phyloP scores from a whole-genome alignment of 208 protist species.

The Acanthamoeba castellanii region DNA sequence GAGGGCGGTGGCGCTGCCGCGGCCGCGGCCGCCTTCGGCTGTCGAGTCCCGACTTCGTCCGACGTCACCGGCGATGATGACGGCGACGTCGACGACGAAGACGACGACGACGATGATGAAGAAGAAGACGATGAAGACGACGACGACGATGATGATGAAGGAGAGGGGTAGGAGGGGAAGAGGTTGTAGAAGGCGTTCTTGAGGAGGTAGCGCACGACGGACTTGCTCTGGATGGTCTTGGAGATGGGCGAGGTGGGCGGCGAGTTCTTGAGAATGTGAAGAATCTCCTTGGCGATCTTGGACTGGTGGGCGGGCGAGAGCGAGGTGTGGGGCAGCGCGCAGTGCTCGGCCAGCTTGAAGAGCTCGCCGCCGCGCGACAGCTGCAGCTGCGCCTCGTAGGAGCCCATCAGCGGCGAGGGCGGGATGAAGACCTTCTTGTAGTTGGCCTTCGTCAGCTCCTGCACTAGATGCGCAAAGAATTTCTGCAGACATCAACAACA shows the following conservation, averaged over 20 bases:
- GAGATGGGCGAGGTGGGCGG: constrained; percentile 61
- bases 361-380: constrained; percentile 59
- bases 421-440: constrained; percentile 70
- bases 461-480: constrained; percentile 42
- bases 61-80: neutral
- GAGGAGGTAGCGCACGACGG: constrained; percentile 64
- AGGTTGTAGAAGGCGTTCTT: constrained; percentile 68
- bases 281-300: constrained; percentile 64
- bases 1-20: neutral
- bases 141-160: neutral
- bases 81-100: neutral
- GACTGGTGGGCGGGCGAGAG: constrained; percentile 6
- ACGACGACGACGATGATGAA: neutral
- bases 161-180: neutral
- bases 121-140: neutral
- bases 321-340: neutral
- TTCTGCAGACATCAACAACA: neutral
- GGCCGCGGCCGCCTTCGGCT: too few relatives aligned
- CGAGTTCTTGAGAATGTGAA: constrained; percentile 58
- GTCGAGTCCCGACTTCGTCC: neutral
- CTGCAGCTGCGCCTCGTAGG: constrained; percentile 54
- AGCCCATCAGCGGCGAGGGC: constrained; percentile 61
- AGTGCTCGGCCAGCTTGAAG: constrained; percentile 65
- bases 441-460: constrained; percentile 40
- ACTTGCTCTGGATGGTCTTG: constrained; percentile 71